These are phyloP conservation scores for Talaromyces sp. DNA, from an alignment of 2,329 filamentous ascomycete genomes.

Conservation along the genomic window DNA sequence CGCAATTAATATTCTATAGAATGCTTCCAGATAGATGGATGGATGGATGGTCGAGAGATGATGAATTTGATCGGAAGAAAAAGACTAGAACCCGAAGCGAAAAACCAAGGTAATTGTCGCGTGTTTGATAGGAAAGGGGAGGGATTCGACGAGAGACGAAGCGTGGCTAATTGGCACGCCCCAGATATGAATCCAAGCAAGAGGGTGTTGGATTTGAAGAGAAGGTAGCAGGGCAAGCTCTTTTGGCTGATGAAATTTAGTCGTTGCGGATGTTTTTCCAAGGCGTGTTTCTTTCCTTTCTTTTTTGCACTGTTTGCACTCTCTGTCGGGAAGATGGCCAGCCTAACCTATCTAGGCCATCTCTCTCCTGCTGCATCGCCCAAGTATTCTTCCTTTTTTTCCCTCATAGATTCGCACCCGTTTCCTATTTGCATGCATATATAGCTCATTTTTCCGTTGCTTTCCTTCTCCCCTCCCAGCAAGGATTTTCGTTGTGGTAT, in stretches of 20 bases:
- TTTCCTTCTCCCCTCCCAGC: not conserved
- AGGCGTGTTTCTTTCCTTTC: not conserved
- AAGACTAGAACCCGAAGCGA: not conserved
- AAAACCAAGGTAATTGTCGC: not conserved
- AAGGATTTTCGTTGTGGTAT: not conserved
- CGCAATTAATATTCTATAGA: not conserved
- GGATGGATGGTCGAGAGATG: not conserved
- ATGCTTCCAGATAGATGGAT: not conserved
- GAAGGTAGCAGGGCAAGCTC: not conserved
- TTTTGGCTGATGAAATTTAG: slow-evolving; percentile 14
- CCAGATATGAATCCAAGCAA: slow-evolving; percentile 9
- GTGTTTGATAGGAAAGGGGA: not conserved
- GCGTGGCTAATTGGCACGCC: not conserved
- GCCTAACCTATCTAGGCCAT: not conserved
- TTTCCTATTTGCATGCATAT: not conserved
- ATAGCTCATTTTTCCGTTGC: not conserved
- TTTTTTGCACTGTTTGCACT: slow-evolving; percentile 14
- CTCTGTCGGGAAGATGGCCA: not conserved
- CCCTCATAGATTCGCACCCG: not conserved
- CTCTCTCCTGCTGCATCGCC: not conserved
- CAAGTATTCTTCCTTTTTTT: not conserved
- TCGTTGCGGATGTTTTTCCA: slow-evolving; percentile 12
- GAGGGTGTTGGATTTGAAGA: not conserved
- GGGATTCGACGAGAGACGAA: not conserved
- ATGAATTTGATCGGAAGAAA: slow-evolving; percentile 2